Base-by-base conservation (phyloP, 495 filamentous ascomycete species). In the Aspergillus olivimuriae region DNA sequence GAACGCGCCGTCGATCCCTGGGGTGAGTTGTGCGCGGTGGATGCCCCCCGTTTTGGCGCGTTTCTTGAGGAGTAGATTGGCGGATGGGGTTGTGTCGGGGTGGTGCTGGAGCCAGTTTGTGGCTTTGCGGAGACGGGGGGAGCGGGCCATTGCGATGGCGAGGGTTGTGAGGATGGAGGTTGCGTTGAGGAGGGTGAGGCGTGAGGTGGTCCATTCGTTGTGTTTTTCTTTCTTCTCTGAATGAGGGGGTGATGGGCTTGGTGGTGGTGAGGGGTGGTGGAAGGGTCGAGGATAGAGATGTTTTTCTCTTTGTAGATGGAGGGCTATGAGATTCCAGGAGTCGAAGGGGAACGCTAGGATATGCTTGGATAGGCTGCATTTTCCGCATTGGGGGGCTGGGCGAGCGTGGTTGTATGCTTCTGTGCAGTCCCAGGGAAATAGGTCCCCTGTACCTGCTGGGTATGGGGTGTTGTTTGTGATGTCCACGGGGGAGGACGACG, bases 341-440 rank as follows among this genome's bases (percentile, higher is more conserved):
- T 71, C 66, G 43, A 73, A 73, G 2, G 68, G 69, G 33, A 71
- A 73, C 1, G 62, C 65, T 63, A 55, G 66, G 6, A 66, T 44
- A 44, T 73, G 67, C 31, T 68, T 70, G 11, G 67, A 30, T 6
- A 71, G 45, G 34, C 64, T 70, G 53, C 67, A 73, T 2, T 56
- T 43, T 21, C 57, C 56, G 51, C 66, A 11, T 5, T 11, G 71
- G 5, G 14, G 47, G 3, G 44, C 43, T 1, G 66, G 55, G 32
- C 64, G n/a, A n/a, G n/a, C 60, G 7, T 54, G 50, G 21, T 50
- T 50, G 49, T 54, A 68, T n/a, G 65, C 67, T 40, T 69, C 63
- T 11, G 69, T 70, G 53, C 65, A 72, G 44, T 72, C 67, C 69
- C 65, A 69, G 14, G 63, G 64, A 36, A 72, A 72, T 24, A 67